Conservation (phyloP, 2,329 filamentous ascomycete species). For the Aspergillus sp. region DNA sequence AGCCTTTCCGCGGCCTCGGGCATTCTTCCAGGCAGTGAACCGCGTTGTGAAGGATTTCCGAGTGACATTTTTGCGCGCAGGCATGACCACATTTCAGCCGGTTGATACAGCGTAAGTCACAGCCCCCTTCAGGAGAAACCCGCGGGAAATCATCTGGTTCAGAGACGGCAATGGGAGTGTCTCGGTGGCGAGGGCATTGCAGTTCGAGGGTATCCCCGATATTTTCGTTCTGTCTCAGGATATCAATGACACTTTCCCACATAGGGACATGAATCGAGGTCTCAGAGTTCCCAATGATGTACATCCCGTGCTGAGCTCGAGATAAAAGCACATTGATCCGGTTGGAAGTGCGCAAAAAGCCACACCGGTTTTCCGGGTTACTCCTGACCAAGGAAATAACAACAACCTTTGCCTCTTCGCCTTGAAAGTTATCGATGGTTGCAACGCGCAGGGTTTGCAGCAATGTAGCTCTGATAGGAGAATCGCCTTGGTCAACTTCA, state of each 20-base stretch:
- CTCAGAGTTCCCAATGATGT: slow-evolving; percentile 62
- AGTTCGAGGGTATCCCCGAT: slow-evolving; percentile 53
- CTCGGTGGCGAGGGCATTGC: slow-evolving; percentile 57
- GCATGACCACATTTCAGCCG: slow-evolving; percentile 43
- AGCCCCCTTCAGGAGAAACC: slow-evolving; percentile 60
- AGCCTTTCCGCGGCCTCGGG: slow-evolving; percentile 31
- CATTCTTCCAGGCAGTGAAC: slow-evolving; percentile 33
- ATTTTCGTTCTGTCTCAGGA: slow-evolving; percentile 44
- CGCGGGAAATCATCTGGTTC: slow-evolving; percentile 54
- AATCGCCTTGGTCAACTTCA: slow-evolving; percentile 9
- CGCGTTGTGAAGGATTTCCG: slow-evolving; percentile 28
- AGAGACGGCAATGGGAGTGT: slow-evolving; percentile 47
- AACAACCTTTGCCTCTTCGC: slow-evolving; percentile 68
- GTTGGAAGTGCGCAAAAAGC: slow-evolving; percentile 63
- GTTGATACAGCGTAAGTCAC: slow-evolving; percentile 45
- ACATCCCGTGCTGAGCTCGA: slow-evolving; percentile 65
- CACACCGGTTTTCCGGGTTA: slow-evolving; percentile 54
- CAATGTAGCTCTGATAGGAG: slow-evolving; percentile 38
- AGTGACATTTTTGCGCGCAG: slow-evolving; percentile 43
- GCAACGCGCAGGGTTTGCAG: slow-evolving; percentile 51
- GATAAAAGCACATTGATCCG: slow-evolving; percentile 66
- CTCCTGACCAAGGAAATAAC: slow-evolving; percentile 67
- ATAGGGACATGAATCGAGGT: slow-evolving; percentile 56
- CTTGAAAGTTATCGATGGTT: slow-evolving; percentile 73
- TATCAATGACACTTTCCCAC: slow-evolving; percentile 57